Conservation (phyloP, 345 rosid genomes). For the Lagerstroemia speciosa region DNA sequence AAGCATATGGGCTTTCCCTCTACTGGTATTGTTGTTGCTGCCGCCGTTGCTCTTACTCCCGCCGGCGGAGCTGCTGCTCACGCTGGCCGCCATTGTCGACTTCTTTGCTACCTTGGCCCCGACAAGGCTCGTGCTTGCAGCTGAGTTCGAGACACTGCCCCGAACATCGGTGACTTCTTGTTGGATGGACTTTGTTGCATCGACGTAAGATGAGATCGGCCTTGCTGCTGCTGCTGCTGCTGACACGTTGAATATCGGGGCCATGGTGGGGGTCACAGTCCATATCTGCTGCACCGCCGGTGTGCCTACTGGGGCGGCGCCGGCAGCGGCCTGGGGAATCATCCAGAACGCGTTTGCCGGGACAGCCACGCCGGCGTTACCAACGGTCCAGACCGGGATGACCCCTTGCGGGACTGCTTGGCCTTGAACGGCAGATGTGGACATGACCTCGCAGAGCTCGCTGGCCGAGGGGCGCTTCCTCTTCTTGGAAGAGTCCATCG, state of each 20-base stretch:
- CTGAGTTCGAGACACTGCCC: conserved; percentile 13
- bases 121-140: conserved; percentile 18
- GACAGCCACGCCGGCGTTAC: conserved; percentile 29
- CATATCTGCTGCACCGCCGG: conserved; percentile 26
- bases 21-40: conserved; percentile 6
- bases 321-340: conserved; percentile 21
- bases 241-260: conserved; percentile 25
- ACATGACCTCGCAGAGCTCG: conserved; percentile 25
- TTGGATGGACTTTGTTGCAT: background rate
- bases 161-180: conserved; percentile 11
- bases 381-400: conserved; percentile 34
- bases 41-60: background rate
- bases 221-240: conserved; percentile 15
- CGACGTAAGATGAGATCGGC: conserved; percentile 27
- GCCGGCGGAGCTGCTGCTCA: conserved; percentile 18
- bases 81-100: conserved; percentile 43
- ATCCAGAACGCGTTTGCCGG: conserved; percentile 44
- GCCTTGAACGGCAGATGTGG: conserved; percentile 25
- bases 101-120: conserved; percentile 28
- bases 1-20: conserved; percentile 28
- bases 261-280: conserved; percentile 28
- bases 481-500: conserved; percentile 12
- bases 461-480: conserved; percentile 26
- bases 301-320: background rate
- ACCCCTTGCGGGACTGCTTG: conserved; percentile 25